Evolutionary conservation across 176 grass and related monocot genomes (phyloP), one percentile per base, ranked within the genome.

Genomic region (Aegilops bicornis): DNA sequence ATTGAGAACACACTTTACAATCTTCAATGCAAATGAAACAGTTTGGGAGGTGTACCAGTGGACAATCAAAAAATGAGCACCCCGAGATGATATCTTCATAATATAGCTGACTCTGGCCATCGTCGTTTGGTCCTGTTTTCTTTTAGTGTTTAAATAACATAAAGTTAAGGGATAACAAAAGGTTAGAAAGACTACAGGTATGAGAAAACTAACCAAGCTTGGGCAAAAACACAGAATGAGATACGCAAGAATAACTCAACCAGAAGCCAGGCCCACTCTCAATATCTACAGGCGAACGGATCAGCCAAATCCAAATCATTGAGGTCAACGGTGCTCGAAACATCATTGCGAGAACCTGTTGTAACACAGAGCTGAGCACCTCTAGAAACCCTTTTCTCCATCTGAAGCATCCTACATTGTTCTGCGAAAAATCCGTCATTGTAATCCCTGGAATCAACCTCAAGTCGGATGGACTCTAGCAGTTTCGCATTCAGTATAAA

Each of bases 351-450:
- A 47, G 32, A 73, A 19, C 5, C 37, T 30, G 16, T n/a, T 15
- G 23, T 75, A 31, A 84, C 73, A 74, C 20, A 31, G 30, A 84
- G 40, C 4, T 22, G 5, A 8, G 82, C 82, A 65, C 19, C 70
- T 50, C 37, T 64, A 25, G 58, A 84, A 76, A 72, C 59, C 39
- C 82, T 84, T 8, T 84, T 76, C 3, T 76, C 82, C 54, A 84
- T 19, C 19, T 76, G 27, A 76, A 84, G 82, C 82, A 33, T 65
- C 27, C 5, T 4, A 23, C 23, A 27, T 29, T 83, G 82, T 7
- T 73, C 7, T 22, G 52, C n/a, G 14, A 61, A 7, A 13, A 73
- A 83, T 17, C 3, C 1, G 15, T 61, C 15, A 10, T 73, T 2
- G 14, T 30, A 71, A 73, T 43, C 16, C 3, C 27, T 0, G 16